Evolutionary conservation across 2,329 filamentous ascomycete species (phyloP).

Genomic region (Botrytis pseudocinerea): DNA sequence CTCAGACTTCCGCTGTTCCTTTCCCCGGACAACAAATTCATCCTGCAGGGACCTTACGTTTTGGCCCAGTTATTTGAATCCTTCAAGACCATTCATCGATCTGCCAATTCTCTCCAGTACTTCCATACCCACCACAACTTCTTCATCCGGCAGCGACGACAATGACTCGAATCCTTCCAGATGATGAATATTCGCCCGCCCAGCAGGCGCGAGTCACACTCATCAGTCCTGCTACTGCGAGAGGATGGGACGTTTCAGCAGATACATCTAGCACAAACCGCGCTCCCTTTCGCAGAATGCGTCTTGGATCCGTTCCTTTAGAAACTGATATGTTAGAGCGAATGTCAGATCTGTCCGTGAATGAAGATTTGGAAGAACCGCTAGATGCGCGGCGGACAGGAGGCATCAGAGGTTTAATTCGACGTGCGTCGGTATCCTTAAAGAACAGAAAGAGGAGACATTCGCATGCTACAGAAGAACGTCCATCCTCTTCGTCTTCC

Average conservation of each 20-base stretch:
- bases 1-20: background rate
- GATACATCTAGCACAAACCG: slow-evolving; percentile 19
- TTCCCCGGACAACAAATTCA: slow-evolving; percentile 12
- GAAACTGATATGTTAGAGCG: slow-evolving; percentile 10
- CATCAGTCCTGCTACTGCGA: slow-evolving; percentile 29
- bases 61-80: slow-evolving; percentile 1
- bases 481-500: slow-evolving; percentile 33
- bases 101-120: background rate
- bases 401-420: slow-evolving; percentile 32
- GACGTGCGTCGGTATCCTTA: slow-evolving; percentile 39
- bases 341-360: slow-evolving; percentile 11
- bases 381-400: slow-evolving; percentile 2
- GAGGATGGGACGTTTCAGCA: background rate
- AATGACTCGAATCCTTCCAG: slow-evolving; percentile 45
- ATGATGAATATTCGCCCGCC: slow-evolving; percentile 47
- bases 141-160: background rate
- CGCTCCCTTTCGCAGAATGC: slow-evolving; percentile 40
- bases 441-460: slow-evolving; percentile 38
- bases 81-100: background rate
- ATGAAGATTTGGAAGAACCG: slow-evolving; percentile 7
- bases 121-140: slow-evolving; percentile 1
- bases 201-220: slow-evolving; percentile 48
- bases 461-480: slow-evolving; percentile 35
- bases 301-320: slow-evolving; percentile 18
- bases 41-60: slow-evolving; percentile 15